Evolutionary conservation across 139 green algal genomes (phyloP), one percentile per base, ranked within the genome.

Genomic region (Chlorella sp.): DNA sequence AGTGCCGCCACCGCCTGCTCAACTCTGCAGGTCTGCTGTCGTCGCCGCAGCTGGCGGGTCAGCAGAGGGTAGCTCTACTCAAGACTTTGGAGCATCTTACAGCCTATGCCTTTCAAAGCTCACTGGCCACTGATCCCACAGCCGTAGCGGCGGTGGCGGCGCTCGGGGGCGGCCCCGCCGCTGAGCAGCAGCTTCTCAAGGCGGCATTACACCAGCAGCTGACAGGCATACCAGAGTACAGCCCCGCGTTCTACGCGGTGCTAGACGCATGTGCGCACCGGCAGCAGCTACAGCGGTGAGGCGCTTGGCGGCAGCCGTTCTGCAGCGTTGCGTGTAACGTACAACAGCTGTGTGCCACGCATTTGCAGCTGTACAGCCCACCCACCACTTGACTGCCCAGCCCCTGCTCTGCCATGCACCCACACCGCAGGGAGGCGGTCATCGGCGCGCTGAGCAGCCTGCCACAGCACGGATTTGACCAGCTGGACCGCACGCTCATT

Each of bases 401-500:
- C n/a, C 44, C 44, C 44, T 51, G 44, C 44, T 51, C 44, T 51
- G 44, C 51, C 51, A 60, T n/a, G n/a, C 51, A 60, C 51, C 3
- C 2, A 2, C 51, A 60, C 51, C 9, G 44, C 44, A 60, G 51
- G 25, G 39, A 36, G 1, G 70, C 70, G 9, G 70, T 78, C 39
- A 13, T 78, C 25, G 70, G 32, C 0, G 70, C 70, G 39, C 70
- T 78, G 26, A 60, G 39, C 26, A 34, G 25, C 25, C 70, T 78
- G 70, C 70, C 41, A 2, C 70, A 78, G 6, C 70, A 78, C 39
- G 70, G 70, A 21, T 78, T 57, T 41, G 64, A 71, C 64, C 64
- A 71, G 39, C 25, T 78, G 70, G 70, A 78, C 41, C 70, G 70
- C 39, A 60, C 39, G 11, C 70, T 78, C 12, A 78, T 78, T 47